Evolutionary conservation across 352 stramenopile species (phyloP).

Genomic region (Pythium brassicae): DNA sequence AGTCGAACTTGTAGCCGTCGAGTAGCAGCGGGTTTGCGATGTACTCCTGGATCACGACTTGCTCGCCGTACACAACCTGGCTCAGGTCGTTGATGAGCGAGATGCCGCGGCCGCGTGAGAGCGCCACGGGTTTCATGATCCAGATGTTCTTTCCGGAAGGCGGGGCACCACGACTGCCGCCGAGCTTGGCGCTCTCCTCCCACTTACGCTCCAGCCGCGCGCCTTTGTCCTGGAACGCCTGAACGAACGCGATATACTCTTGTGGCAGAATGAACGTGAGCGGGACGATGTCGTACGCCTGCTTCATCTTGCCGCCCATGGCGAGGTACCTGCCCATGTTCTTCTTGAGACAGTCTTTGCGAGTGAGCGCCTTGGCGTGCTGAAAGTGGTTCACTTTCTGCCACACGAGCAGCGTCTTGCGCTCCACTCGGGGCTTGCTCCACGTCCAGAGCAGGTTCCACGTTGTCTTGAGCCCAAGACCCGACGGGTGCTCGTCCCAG

Average conservation of each 20-base stretch:
- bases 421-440: slow-evolving; percentile 81
- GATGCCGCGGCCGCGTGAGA: slow-evolving; percentile 91
- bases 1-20: slow-evolving; percentile 89
- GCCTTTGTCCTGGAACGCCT: slow-evolving; percentile 69
- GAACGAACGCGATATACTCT: slow-evolving; percentile 89
- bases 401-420: slow-evolving; percentile 83
- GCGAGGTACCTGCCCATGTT: slow-evolving; percentile 65
- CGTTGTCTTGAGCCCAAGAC: slow-evolving; percentile 80
- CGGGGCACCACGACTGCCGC: neutral
- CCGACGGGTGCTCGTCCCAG: slow-evolving; percentile 76
- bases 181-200: neutral
- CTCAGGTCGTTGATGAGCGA: slow-evolving; percentile 85
- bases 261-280: slow-evolving; percentile 92
- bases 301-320: slow-evolving; percentile 40
- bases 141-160: slow-evolving; percentile 76
- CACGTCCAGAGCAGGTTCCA: slow-evolving; percentile 93
- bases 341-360: slow-evolving; percentile 93
- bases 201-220: slow-evolving; percentile 11
- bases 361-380: slow-evolving; percentile 84
- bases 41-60: slow-evolving; percentile 90
- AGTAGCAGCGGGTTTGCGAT: slow-evolving; percentile 84
- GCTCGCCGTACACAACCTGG: slow-evolving; percentile 86
- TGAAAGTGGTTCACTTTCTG: slow-evolving; percentile 96
- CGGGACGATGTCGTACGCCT: slow-evolving; percentile 89
- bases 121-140: slow-evolving; percentile 93